phyloP scores from a whole-genome alignment of 1,284 basidiomycete genomes.

The Leccinum fuscescens region DNA sequence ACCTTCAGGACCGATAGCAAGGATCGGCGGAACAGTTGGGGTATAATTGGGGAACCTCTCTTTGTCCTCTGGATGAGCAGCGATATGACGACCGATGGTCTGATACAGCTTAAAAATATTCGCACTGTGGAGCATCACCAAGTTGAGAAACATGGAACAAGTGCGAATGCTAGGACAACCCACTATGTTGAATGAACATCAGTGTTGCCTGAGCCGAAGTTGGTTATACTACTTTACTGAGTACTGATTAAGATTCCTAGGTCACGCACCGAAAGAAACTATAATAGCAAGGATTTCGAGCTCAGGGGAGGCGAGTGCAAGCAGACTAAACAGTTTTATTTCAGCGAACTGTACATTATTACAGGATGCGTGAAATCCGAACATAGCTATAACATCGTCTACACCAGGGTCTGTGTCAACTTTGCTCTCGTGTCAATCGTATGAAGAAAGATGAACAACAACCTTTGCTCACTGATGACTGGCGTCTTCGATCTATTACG shows the following conservation, averaged over 20 bases:
- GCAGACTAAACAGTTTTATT: conserved; percentile 41
- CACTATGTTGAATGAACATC: conserved; percentile 62
- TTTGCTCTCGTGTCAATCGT: conserved; percentile 29
- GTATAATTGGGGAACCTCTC: conserved; percentile 63
- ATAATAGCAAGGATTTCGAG: conserved; percentile 77
- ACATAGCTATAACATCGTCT: conserved; percentile 84
- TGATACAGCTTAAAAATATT: conserved; percentile 84
- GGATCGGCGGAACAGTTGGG: conserved; percentile 50
- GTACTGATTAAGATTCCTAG: not conserved
- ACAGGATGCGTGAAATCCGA: conserved; percentile 11
- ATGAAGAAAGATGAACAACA: not conserved
- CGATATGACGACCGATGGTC: conserved; percentile 65
- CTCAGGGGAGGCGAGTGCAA: conserved; percentile 74
- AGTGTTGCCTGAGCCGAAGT: conserved; percentile 57
- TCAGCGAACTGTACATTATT: conserved; percentile 15
- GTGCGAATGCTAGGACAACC: conserved; percentile 18
- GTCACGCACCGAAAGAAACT: conserved; percentile 68
- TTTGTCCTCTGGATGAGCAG: conserved; percentile 52
- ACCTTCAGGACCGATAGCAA: conserved; percentile 64
- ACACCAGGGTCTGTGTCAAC: conserved; percentile 89
- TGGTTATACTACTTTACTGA: not conserved
- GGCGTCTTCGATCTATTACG: conserved; percentile 34
- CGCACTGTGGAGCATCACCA: conserved; percentile 39
- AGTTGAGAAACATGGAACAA: conserved; percentile 1
- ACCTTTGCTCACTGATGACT: conserved; percentile 53